A percentile compares a stretch with the other conserved stretches of the same genome.
Evolutionary conservation across 345 rosid species (phyloP).

Genomic region (Camelina sativa): DNA sequence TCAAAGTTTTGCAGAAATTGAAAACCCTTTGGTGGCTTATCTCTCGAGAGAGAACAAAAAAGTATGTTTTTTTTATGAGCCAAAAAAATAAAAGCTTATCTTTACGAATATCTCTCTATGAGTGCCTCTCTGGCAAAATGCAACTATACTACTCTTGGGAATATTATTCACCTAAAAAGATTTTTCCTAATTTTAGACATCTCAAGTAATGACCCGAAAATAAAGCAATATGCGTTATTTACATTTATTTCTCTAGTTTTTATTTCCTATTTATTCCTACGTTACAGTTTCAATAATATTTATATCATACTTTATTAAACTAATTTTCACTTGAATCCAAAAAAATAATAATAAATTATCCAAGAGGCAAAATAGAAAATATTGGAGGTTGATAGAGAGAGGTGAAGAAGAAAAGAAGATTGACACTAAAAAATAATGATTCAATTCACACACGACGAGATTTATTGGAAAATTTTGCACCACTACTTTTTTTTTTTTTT

Average conservation of each 20-base stretch:
- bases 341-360: neutral
- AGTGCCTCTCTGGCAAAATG: conserved; percentile 46
- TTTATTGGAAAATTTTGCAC: conserved; percentile 30
- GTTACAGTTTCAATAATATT: neutral
- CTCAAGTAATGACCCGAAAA: conserved; percentile 16
- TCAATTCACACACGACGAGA: conserved; percentile 42
- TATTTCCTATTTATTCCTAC: conserved; percentile 11
- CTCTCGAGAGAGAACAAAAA: conserved; percentile 9
- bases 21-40: conserved; percentile 26
- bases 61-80: conserved; percentile 21
- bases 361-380: conserved; percentile 2
- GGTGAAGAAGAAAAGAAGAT: conserved; percentile 24
- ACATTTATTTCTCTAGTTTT: conserved; percentile 11
- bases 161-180: conserved; percentile 36
- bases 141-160: conserved; percentile 41
- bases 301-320: neutral
- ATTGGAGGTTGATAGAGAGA: conserved; percentile 31
- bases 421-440: conserved; percentile 32
- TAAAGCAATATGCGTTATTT: conserved; percentile 21
- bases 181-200: conserved; percentile 35
- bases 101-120: conserved; percentile 35
- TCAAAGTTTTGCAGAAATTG: conserved; percentile 23
- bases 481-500: conserved; percentile 37
- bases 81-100: conserved; percentile 39
- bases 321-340: neutral